Evolutionary conservation across 73 alveolate genomes (phyloP).

Genomic region (Halteria grandinella): DNA sequence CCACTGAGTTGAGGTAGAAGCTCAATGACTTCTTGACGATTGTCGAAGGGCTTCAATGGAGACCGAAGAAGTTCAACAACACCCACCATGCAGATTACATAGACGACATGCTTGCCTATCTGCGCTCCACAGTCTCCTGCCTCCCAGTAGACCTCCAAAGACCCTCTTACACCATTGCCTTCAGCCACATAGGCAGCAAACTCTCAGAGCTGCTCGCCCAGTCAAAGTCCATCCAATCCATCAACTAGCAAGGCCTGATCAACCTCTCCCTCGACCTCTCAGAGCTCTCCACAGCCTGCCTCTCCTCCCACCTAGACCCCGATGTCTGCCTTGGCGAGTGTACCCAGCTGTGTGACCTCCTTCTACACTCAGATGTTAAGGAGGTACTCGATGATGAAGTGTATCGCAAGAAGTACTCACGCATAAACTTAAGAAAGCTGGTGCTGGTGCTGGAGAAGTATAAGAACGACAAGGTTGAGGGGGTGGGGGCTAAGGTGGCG

Average conservation of each 20-base stretch:
- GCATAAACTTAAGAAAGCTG: constrained; percentile 18
- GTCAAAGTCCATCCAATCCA: constrained; percentile 4
- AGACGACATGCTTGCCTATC: constrained; percentile 24
- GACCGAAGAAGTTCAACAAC: constrained; percentile 19
- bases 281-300: too few relatives aligned
- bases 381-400: constrained; percentile 39
- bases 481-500: not conserved
- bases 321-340: too few relatives aligned
- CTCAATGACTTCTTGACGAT: constrained; percentile 28
- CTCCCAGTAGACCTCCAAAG: too few relatives aligned
- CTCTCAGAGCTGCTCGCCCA: constrained; percentile 18
- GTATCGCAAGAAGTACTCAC: constrained; percentile 25
- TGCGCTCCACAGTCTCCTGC: constrained; percentile 40
- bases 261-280: constrained; percentile 20
- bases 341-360: too few relatives aligned
- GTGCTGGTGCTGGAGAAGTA: constrained; percentile 17
- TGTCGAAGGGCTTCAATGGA: constrained; percentile 43
- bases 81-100: constrained; percentile 36
- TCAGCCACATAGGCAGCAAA: constrained; percentile 4
- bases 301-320: too few relatives aligned
- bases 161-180: too few relatives aligned
- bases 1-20: constrained; percentile 30
- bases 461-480: constrained; percentile 15
- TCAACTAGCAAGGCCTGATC: constrained; percentile 12
- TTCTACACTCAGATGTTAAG: constrained; percentile 4